These are phyloP conservation scores for Apiosordaria backusii DNA, from an alignment of 495 filamentous ascomycete species.

Conservation along the genomic window DNA sequence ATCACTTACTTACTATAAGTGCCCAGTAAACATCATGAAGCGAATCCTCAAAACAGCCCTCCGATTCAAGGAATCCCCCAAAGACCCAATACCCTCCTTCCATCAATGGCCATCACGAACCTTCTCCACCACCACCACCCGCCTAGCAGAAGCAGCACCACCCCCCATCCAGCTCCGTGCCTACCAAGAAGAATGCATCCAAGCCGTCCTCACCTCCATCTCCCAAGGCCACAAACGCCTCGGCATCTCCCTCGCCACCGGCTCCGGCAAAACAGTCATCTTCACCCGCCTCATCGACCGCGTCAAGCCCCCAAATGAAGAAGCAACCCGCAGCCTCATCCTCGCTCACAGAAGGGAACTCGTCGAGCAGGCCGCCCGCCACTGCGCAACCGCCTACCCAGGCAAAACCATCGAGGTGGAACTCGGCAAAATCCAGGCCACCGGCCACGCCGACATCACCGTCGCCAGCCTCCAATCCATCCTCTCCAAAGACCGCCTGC, in stretches of 20 bases:
- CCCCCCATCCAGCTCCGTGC: conserved; percentile 56
- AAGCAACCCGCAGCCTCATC: conserved; percentile 77
- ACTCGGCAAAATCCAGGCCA: conserved; percentile 73
- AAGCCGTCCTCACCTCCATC: conserved; percentile 71
- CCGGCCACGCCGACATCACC: conserved; percentile 83
- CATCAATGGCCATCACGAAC: neutral
- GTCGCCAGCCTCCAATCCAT: conserved; percentile 87
- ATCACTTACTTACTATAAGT: neutral
- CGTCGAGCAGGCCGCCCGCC: conserved; percentile 87
- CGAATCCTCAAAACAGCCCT: neutral
- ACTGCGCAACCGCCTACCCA: conserved; percentile 79
- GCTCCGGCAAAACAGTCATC: conserved; percentile 92
- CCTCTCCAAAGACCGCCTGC: conserved; percentile 64
- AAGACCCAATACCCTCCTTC: conserved; percentile 1
- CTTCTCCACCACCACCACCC: neutral
- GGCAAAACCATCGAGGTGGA: conserved; percentile 78
- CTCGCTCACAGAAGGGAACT: conserved; percentile 89
- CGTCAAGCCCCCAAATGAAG: conserved; percentile 52
- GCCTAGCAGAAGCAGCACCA: neutral
- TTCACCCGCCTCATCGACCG: conserved; percentile 93
- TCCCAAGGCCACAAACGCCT: conserved; percentile 72
- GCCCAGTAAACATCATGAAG: conserved; percentile 1
- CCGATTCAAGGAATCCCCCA: neutral
- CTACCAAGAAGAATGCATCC: conserved; percentile 88
- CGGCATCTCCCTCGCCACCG: conserved; percentile 87